phyloP scores from a whole-genome alignment of 257 asterid genomes.

The Coffea canephora region DNA sequence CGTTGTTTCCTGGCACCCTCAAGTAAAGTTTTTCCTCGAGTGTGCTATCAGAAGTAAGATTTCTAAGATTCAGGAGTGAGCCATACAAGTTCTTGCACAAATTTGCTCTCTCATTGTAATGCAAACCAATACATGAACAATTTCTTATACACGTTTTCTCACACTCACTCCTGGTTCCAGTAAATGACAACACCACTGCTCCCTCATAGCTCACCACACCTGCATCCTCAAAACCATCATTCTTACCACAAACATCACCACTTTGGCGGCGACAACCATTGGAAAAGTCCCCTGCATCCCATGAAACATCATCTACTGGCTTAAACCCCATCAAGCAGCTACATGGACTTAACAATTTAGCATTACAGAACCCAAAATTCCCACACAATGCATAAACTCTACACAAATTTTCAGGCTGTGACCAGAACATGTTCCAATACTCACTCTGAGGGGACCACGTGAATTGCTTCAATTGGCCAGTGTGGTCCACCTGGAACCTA shows the following conservation, averaged over 20 bases:
- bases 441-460: conserved; percentile 69
- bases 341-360: conserved; percentile 46
- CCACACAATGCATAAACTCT: conserved; percentile 65
- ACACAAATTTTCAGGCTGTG: conserved; percentile 69
- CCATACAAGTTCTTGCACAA: conserved; percentile 62
- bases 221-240: conserved; percentile 59
- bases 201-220: conserved; percentile 52
- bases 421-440: conserved; percentile 73
- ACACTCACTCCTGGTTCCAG: conserved; percentile 52
- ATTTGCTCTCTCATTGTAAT: conserved; percentile 40
- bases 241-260: conserved; percentile 35
- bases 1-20: conserved; percentile 39
- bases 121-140: conserved; percentile 71
- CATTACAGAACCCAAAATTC: conserved; percentile 59
- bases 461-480: conserved; percentile 65
- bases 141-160: conserved; percentile 49
- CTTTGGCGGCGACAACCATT: conserved; percentile 54
- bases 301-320: conserved; percentile 45
- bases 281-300: conserved; percentile 66
- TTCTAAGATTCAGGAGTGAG: conserved; percentile 48
- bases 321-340: conserved; percentile 54
- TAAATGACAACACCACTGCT: conserved; percentile 32
- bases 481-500: conserved; percentile 55
- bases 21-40: conserved; percentile 45
- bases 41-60: conserved; percentile 42